phyloP scores from a whole-genome alignment of 495 filamentous ascomycete genomes.

The Antarctomyces pellizariae region DNA sequence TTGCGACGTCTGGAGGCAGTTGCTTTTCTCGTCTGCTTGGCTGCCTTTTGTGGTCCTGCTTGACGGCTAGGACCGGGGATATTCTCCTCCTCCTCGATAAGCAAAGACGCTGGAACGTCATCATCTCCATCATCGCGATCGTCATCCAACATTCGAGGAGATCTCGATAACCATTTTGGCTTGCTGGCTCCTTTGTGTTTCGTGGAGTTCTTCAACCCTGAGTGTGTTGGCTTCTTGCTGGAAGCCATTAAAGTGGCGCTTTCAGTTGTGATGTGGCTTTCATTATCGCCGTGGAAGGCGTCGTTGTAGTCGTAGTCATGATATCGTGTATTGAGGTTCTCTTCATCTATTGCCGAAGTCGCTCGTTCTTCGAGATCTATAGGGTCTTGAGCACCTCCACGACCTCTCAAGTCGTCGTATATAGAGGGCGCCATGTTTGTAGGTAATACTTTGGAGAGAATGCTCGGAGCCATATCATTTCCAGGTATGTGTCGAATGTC shows the following conservation, averaged over 20 bases:
- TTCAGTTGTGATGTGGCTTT: conserved; percentile 34
- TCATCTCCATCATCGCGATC: conserved; percentile 76
- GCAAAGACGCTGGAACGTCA: conserved; percentile 72
- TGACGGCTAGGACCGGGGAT: conserved; percentile 9
- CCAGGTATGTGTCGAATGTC: background rate
- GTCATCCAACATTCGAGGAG: conserved; percentile 25
- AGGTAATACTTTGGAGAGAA: conserved; percentile 52
- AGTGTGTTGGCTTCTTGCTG: conserved; percentile 1
- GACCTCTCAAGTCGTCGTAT: conserved; percentile 43
- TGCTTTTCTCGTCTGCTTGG: conserved; percentile 1
- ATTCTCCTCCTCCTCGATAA: conserved; percentile 43
- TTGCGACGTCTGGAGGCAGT: background rate
- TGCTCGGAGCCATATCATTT: conserved; percentile 46
- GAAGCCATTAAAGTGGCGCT: conserved; percentile 18
- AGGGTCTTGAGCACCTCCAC: conserved; percentile 31
- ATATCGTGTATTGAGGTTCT: conserved; percentile 40
- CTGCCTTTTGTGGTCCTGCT: conserved; percentile 6
- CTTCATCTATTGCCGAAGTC: conserved; percentile 44
- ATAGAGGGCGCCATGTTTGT: conserved; percentile 38
- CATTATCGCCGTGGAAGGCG: conserved; percentile 33
- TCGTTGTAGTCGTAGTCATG: conserved; percentile 41
- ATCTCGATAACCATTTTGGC: conserved; percentile 10
- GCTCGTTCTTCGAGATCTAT: conserved; percentile 44
- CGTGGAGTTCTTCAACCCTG: background rate
- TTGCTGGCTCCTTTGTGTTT: conserved; percentile 2